Evolutionary conservation across 2,329 filamentous ascomycete species (phyloP), one percentile per base, ranked within the genome.

Genomic region (Rhynchosporium secalis): DNA sequence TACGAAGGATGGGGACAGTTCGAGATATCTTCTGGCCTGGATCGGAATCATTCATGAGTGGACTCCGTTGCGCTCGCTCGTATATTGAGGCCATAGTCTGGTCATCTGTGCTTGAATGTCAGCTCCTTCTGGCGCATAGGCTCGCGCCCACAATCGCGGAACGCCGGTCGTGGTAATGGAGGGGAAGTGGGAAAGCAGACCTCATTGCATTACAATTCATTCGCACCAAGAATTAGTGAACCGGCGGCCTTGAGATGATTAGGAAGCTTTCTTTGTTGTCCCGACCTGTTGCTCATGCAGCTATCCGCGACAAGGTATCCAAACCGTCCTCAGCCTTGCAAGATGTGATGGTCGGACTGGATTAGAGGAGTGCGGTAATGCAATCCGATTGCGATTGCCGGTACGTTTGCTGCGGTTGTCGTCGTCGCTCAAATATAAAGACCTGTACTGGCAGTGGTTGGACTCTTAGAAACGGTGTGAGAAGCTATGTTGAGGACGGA

Each of bases 1-100:
- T 79, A 64, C 82, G 77, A 67, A 86, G 77, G 68, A 86, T 84
- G 58, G 84, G 83, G 54, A 87, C 77, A 51, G 84, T 83, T 67
- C 70, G 70, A 60, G 66, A 61, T 7, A 65, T 62, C 38, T 63
- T 65, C 66, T 71, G 71, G 55, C 45, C 63, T 58, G 62, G 61
- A 60, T 69, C 66, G 60, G 64, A 47, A 48, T 68, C 65, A 65
- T 57, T 71, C 63, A 67, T 58, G 63, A 71, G 71, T 31, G 68
- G 66, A 63, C 64, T 67, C 64, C 66, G 68, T 62, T 69, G 71
- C 63, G 69, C 65, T 68, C 69, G 66, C 66, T 72, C 71, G 56
- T 71, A 69, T 64, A 64, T 69, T 45, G 65, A 51, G 56, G 69
- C 69, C 72, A 74, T 75, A 38, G 62, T 72, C 56, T 65, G 65